phyloP scores from a whole-genome alignment of 768 basidiomycete species.

The Rubroboletus pulcherrimus region DNA sequence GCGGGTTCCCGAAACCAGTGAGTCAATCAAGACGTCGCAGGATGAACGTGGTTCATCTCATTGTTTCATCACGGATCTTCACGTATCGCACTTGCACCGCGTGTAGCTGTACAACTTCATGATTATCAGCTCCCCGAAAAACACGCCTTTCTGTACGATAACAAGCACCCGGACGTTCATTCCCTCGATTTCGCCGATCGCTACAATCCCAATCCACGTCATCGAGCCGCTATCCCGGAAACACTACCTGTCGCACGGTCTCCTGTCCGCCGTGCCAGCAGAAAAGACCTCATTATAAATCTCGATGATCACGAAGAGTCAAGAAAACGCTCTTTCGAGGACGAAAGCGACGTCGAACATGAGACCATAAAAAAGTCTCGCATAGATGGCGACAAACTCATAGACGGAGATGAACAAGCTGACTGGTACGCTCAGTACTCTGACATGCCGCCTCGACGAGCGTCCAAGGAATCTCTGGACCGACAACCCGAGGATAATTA shows the following conservation, averaged over 20 bases:
- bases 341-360: slow-evolving; percentile 41
- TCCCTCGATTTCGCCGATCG: slow-evolving; percentile 35
- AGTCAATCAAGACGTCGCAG: slow-evolving; percentile 25
- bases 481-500: slow-evolving; percentile 43
- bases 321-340: slow-evolving; percentile 43
- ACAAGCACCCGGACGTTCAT: slow-evolving; percentile 16
- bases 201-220: slow-evolving; percentile 33
- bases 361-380: slow-evolving; percentile 50
- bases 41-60: slow-evolving; percentile 22
- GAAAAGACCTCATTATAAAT: slow-evolving; percentile 28
- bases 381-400: slow-evolving; percentile 45
- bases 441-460: slow-evolving; percentile 33
- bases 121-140: slow-evolving; percentile 20
- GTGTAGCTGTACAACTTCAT: slow-evolving; percentile 20
- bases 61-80: slow-evolving; percentile 26
- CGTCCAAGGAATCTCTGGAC: slow-evolving; percentile 48
- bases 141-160: slow-evolving; percentile 10
- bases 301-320: slow-evolving; percentile 26
- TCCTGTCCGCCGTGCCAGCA: slow-evolving; percentile 29
- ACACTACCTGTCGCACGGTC: slow-evolving; percentile 14
- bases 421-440: slow-evolving; percentile 36
- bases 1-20: slow-evolving; percentile 46
- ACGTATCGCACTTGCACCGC: slow-evolving; percentile 13
- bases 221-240: slow-evolving; percentile 6
- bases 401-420: slow-evolving; percentile 47